phyloP scores from a whole-genome alignment of 208 protist species.

The Wallacemonas sp. region DNA sequence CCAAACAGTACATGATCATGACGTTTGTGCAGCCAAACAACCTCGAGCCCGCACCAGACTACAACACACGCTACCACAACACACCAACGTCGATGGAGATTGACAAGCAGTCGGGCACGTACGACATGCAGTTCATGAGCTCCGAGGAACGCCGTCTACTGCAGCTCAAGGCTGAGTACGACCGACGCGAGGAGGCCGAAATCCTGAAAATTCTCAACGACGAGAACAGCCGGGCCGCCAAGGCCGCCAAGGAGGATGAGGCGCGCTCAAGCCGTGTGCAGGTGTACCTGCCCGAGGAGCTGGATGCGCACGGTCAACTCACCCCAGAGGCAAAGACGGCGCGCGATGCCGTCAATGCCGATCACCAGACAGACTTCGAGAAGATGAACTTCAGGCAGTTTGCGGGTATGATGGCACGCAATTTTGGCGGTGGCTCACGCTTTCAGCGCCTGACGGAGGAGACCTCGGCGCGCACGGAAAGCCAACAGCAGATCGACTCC shows the following conservation, averaged over 20 bases:
- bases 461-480: conserved; percentile 42
- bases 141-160: conserved; percentile 21
- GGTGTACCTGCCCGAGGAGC: conserved; percentile 57
- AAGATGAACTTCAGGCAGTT: conserved; percentile 65
- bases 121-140: conserved; percentile 29
- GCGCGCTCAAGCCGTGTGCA: conserved; percentile 46
- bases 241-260: conserved; percentile 10
- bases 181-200: conserved; percentile 50
- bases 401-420: conserved; percentile 48
- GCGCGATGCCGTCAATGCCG: background rate
- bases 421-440: conserved; percentile 80
- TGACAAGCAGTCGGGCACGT: conserved; percentile 45
- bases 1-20: conserved; percentile 67
- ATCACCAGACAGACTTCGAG: conserved; percentile 26
- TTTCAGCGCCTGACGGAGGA: conserved; percentile 78
- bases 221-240: conserved; percentile 45
- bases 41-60: conserved; percentile 76
- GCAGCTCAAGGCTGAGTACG: conserved; percentile 43
- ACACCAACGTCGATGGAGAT: conserved; percentile 74
- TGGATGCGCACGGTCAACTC: conserved; percentile 18
- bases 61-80: conserved; percentile 73
- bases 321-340: conserved; percentile 15
- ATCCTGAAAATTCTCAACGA: conserved; percentile 80
- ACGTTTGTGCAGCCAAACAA: conserved; percentile 78
- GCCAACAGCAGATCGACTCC: conserved; percentile 33